phyloP scores from a whole-genome alignment of 2,329 filamentous ascomycete species.

The Westerdykella ornata region DNA sequence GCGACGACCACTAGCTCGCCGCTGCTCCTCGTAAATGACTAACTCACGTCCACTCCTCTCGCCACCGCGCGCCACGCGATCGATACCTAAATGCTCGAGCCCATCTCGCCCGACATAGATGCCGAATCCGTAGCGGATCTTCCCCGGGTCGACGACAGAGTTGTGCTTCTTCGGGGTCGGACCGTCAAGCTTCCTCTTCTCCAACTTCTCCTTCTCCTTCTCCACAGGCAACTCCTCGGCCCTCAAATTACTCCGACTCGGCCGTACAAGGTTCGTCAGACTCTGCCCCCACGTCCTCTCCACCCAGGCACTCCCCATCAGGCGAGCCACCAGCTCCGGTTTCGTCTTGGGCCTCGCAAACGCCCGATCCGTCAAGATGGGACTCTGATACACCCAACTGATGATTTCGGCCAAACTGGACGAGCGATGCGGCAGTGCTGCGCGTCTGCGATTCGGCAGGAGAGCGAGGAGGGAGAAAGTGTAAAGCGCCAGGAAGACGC shows the following conservation, averaged over 20 bases:
- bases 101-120: conserved; percentile 54
- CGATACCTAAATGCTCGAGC: conserved; percentile 54
- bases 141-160: conserved; percentile 21
- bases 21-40: conserved; percentile 35
- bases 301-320: conserved; percentile 54
- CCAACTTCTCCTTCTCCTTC: conserved; percentile 5
- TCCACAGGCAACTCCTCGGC: conserved; percentile 18
- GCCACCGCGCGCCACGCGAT: conserved; percentile 44
- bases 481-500: conserved; percentile 66
- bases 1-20: conserved; percentile 16
- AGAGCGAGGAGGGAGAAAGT: conserved; percentile 53
- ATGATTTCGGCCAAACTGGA: conserved; percentile 69
- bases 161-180: conserved; percentile 22
- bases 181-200: neutral
- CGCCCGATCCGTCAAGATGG: conserved; percentile 63
- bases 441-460: conserved; percentile 54
- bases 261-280: conserved; percentile 25
- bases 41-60: conserved; percentile 28
- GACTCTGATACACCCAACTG: conserved; percentile 67
- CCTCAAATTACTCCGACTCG: conserved; percentile 22
- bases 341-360: conserved; percentile 65
- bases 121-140: conserved; percentile 50
- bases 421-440: conserved; percentile 66
- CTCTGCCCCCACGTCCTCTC: conserved; percentile 31
- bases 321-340: conserved; percentile 59